Base-by-base conservation (phyloP, 192 early-diverging fungal species). In the Phycomyces blakesleeanus region DNA sequence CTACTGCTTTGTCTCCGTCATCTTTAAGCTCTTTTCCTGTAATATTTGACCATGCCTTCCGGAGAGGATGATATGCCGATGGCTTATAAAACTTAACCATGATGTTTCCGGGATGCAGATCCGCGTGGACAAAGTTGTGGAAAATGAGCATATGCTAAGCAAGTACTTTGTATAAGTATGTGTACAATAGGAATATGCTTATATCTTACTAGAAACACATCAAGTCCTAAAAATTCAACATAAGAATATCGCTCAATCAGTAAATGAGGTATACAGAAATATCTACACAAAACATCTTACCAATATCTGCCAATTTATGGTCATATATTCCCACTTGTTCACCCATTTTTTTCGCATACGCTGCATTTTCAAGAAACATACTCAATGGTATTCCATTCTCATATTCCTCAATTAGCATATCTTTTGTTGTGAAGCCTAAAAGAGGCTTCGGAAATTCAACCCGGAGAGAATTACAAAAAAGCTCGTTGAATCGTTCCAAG, bases 91-190 rank as follows among this genome's bases (percentile, higher is more conserved):
- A 93, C 11, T 84, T 84, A 0, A 98, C 82, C 67, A 93, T 72
- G 50, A 97, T 96, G 65, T 98, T 98, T 37, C 93, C 96, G 16
- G 94, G 94, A 56, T 98, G 96, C 59, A 97, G 63, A 72, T 97
- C 96, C 5, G 92, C 89, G 66, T 98, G 96, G 22, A 92, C 84
- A 79, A 96, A 94, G 71, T 98, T 98, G 75, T 95, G 92, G 50
- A 91, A 77, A 34, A 95, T 90, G 0, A 98, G 81, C 96, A 98
- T 98, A 37, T 89, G 82, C 79, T 89, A 34, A 34, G 7, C 29
- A 34, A 34, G 29, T 34, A 34, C 29, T 57, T n/a, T n/a, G n/a
- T n/a, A 42, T 42, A 57, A 29, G 12, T 59, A n/a, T 57, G 21
- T 51, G 10, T 41, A 1, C 27, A 24, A 24, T 40, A 39, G 12